These are phyloP conservation scores for Ruellia speciosa DNA, from an alignment of 305 asterid genomes.

Conservation along the genomic window DNA sequence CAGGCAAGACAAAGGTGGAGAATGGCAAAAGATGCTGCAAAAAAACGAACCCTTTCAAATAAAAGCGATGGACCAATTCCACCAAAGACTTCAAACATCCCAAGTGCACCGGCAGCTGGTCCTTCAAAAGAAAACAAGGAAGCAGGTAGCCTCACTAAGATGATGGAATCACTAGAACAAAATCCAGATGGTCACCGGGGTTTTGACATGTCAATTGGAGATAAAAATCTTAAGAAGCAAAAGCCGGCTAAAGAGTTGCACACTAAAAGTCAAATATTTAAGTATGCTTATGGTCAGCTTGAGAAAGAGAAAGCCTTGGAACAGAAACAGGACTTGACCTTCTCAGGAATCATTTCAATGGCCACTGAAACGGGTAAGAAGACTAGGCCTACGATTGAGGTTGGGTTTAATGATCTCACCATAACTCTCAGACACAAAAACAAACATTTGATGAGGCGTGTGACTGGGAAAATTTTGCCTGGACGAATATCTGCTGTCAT, in stretches of 20 bases:
- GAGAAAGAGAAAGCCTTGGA: slow-evolving; percentile 99
- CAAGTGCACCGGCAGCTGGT: slow-evolving; percentile 25
- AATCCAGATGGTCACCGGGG: slow-evolving; percentile 57
- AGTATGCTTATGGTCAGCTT: slow-evolving; percentile 93
- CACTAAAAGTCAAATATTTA: slow-evolving; percentile 89
- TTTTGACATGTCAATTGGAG: slow-evolving; percentile 66
- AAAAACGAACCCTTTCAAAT: slow-evolving; percentile 53
- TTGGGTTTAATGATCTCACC: slow-evolving; percentile 83
- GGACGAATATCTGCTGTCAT: slow-evolving; percentile 94
- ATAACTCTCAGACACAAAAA: slow-evolving; percentile 69
- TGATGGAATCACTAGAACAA: slow-evolving; percentile 56
- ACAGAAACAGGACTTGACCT: slow-evolving; percentile 73
- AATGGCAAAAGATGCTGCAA: slow-evolving; percentile 65
- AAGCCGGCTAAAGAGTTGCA: slow-evolving; percentile 58
- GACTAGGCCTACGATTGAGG: slow-evolving; percentile 80
- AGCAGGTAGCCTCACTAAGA: slow-evolving; percentile 51
- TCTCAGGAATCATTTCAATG: slow-evolving; percentile 87
- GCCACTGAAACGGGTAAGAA: slow-evolving; percentile 67
- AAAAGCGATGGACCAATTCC: slow-evolving; percentile 40
- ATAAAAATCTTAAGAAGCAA: slow-evolving; percentile 69
- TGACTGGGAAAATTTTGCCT: slow-evolving; percentile 73
- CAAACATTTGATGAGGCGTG: slow-evolving; percentile 87
- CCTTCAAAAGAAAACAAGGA: slow-evolving; percentile 39
- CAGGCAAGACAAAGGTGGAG: slow-evolving; percentile 91
- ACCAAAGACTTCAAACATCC: slow-evolving; percentile 23